Percentiles rank a stretch among this genome's conserved stretches.
Conservation (phyloP, 140 eudicot genomes). For the Cichorium intybus region DNA sequence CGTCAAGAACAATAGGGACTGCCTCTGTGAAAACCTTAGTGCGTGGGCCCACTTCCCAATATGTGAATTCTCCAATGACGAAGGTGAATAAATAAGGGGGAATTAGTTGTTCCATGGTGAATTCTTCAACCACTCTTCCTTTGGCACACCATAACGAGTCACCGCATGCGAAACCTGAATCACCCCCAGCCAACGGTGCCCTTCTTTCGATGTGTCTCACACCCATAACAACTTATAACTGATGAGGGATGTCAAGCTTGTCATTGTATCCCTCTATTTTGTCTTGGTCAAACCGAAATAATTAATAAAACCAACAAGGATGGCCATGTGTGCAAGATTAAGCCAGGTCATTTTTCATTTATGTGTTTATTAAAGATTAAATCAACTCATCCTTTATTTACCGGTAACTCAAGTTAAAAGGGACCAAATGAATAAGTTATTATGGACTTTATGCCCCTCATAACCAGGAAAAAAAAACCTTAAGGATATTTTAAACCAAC, state of each 20-base stretch:
- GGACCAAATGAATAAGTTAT: too few relatives aligned
- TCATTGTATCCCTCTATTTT: slow-evolving; percentile 63
- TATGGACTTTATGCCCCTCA: too few relatives aligned
- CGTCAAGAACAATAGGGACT: slow-evolving; percentile 57
- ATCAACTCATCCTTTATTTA: too few relatives aligned
- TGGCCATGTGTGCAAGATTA: too few relatives aligned
- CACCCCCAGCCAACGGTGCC: slow-evolving; percentile 38
- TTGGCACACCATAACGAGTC: slow-evolving; percentile 87
- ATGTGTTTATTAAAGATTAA: too few relatives aligned
- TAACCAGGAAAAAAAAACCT: too few relatives aligned
- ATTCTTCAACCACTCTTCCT: slow-evolving; percentile 89
- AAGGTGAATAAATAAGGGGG: slow-evolving; percentile 90
- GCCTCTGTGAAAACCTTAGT: slow-evolving; percentile 81
- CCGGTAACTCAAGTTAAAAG: too few relatives aligned
- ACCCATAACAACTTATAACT: slow-evolving; percentile 70
- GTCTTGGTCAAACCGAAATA: too few relatives aligned
- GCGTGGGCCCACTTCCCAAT: slow-evolving; percentile 93
- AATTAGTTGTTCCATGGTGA: slow-evolving; percentile 91
- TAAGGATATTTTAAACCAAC: too few relatives aligned
- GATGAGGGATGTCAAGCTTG: slow-evolving; percentile 59
- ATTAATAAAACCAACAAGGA: too few relatives aligned
- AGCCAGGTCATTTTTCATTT: too few relatives aligned
- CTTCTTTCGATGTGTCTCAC: slow-evolving; percentile 64
- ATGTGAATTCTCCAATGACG: slow-evolving; percentile 88
- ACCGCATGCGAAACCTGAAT: slow-evolving; percentile 51